Evolutionary conservation across 2,329 filamentous ascomycete genomes (phyloP), one percentile per base, ranked within the genome.

Genomic region (Fusarium concolor): DNA sequence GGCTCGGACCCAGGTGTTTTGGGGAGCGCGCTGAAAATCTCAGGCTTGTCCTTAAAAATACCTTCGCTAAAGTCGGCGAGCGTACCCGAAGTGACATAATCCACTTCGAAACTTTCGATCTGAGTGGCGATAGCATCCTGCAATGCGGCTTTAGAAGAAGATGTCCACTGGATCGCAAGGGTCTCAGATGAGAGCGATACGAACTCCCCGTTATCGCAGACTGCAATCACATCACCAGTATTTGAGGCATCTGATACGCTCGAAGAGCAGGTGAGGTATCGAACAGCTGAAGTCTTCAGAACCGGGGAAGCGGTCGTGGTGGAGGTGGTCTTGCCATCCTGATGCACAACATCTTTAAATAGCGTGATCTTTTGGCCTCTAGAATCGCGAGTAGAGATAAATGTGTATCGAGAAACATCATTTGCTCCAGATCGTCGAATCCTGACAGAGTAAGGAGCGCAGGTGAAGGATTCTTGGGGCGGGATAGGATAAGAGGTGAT

Each of bases 401-500:
- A 90, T 4, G 89, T 90, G 72, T 87, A 87, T 69, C 89, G 83
- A 39, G 83, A 81, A 31, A 86, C 79, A 60, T 84, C 82, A 65
- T 78, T 83, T 55, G 78, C 80, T 22, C 81, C 81, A 12, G 83
- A 76, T 44, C 80, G 80, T 70, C 86, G 83, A 65, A 83, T 80
- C 68, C 87, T 83, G 41, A 89, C 76, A 17, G 89, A 90, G 75
- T 83, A 85, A 20, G 88, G 85, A 10, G 88, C 77, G 76, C 88
- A 90, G 54, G 87, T 87, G 75, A 91, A 89, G 51, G 82, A 83
- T 53, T 89, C 85, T 76, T 90, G 87, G 2, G 89, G 89, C 26
- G 89, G 86, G 62, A 91, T 85, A 22, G 89, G 88, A 75, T 90
- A 90, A 3, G 89, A 90, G 9, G 88, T 90, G 71, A 90, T 84